Conservation (phyloP, 2,329 filamentous ascomycete species). For the Penicillium sp. region DNA sequence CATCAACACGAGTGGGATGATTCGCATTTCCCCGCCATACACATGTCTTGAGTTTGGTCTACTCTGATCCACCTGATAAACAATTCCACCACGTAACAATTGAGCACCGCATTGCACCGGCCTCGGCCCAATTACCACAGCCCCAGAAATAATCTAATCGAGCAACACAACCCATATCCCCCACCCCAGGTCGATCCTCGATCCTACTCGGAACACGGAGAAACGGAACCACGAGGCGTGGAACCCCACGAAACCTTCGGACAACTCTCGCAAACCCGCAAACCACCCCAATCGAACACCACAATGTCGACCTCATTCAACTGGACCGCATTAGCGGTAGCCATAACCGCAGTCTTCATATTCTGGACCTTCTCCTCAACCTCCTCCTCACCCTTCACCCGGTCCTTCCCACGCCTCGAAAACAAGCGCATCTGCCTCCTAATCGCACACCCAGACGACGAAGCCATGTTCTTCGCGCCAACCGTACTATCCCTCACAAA, state of each 20-base stretch:
- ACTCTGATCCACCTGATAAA: constrained; percentile 11
- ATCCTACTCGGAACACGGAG: not conserved
- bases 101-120: not conserved
- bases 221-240: not conserved
- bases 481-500: constrained; percentile 80
- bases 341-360: constrained; percentile 45
- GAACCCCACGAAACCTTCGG: not conserved
- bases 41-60: constrained; percentile 12
- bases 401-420: constrained; percentile 59
- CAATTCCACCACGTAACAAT: not conserved
- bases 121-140: not conserved
- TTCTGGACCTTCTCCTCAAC: constrained; percentile 46
- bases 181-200: not conserved
- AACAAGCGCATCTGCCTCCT: constrained; percentile 88
- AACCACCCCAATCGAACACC: not conserved
- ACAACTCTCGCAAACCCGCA: not conserved
- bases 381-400: constrained; percentile 40
- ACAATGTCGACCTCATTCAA: constrained; percentile 26
- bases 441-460: constrained; percentile 96
- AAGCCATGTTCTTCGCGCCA: constrained; percentile 99
- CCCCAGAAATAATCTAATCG: not conserved
- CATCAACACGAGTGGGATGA: constrained; percentile 10
- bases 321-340: constrained; percentile 32
- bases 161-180: not conserved
- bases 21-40: constrained; percentile 18